A percentile compares a stretch with the other conserved stretches of the same genome.
Conservation (phyloP, 768 basidiomycete genomes). For the Lactarius sanguifluus region DNA sequence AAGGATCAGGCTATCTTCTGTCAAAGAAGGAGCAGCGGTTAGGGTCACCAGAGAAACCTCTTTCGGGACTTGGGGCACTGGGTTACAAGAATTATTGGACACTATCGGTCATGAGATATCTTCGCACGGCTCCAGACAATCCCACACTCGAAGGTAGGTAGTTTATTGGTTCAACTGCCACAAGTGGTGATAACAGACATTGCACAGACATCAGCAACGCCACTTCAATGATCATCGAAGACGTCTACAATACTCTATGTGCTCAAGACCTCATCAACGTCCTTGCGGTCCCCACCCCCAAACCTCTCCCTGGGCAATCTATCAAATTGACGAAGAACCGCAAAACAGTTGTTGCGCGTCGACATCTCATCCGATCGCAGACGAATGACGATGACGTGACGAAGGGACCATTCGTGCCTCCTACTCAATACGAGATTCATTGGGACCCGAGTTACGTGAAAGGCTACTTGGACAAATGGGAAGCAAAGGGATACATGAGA, state of each 20-base stretch:
- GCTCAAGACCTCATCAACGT: conserved; percentile 74
- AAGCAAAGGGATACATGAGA: conserved; percentile 72
- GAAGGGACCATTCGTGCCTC: conserved; percentile 59
- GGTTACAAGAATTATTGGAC: conserved; percentile 98
- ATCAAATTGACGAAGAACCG: conserved; percentile 73
- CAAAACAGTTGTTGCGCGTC: conserved; percentile 61
- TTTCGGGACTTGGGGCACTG: conserved; percentile 87
- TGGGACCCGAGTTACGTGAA: conserved; percentile 71
- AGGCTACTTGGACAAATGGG: conserved; percentile 66
- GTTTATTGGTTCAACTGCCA: conserved; percentile 27
- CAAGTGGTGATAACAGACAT: conserved; percentile 27
- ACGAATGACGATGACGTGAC: conserved; percentile 51
- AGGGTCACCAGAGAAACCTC: conserved; percentile 95
- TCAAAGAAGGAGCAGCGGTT: conserved; percentile 90
- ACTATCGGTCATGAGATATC: conserved; percentile 78
- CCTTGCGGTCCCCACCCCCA: conserved; percentile 50
- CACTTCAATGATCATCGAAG: conserved; percentile 91
- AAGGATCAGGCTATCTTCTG: conserved; percentile 77
- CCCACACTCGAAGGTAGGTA: conserved; percentile 73
- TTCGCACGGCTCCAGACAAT: conserved; percentile 56
- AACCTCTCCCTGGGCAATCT: conserved; percentile 74
- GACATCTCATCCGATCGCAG: conserved; percentile 54
- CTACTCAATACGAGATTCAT: conserved; percentile 68
- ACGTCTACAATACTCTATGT: conserved; percentile 71
- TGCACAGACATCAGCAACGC: conserved; percentile 72